These are phyloP conservation scores for Cylindrotheca fusiformis DNA, from an alignment of 108 stramenopile genomes.

Conservation along the genomic window DNA sequence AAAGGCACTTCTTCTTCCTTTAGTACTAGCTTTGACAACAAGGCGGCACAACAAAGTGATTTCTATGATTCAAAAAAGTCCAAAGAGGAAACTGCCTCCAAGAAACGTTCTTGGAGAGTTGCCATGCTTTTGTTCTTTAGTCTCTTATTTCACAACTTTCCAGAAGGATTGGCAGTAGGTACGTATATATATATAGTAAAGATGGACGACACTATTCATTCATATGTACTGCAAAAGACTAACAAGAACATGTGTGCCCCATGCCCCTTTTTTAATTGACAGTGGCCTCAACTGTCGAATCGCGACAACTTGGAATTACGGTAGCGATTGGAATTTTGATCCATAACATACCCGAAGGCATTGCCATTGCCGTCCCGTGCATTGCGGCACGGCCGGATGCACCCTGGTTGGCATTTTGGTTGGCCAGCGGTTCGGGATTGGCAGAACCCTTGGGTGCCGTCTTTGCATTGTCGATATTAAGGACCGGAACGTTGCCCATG, in stretches of 20 bases:
- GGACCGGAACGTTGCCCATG: constrained; percentile 25
- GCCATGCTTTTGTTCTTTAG: constrained; percentile 76
- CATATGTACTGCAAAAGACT: neutral
- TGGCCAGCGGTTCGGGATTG: constrained; percentile 71
- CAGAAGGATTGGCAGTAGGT: constrained; percentile 71
- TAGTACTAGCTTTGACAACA: too few species aligned
- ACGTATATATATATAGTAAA: neutral
- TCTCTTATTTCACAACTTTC: constrained; percentile 76
- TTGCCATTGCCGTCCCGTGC: constrained; percentile 81
- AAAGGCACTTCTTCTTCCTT: too few species aligned
- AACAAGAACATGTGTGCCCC: neutral
- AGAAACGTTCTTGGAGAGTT: constrained; percentile 67
- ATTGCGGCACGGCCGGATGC: constrained; percentile 70
- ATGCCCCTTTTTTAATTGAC: neutral
- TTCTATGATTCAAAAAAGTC: neutral
- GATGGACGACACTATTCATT: neutral
- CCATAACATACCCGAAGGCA: constrained; percentile 86
- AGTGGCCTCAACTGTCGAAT: constrained; percentile 68
- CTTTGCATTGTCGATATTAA: constrained; percentile 47
- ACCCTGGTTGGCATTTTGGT: constrained; percentile 68
- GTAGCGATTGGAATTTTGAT: constrained; percentile 79
- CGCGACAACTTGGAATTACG: constrained; percentile 63
- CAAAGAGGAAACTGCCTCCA: constrained; percentile 7
- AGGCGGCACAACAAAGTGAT: too few species aligned
- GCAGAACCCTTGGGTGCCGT: constrained; percentile 76